Evolutionary conservation across 495 filamentous ascomycete genomes (phyloP), one percentile per base, ranked within the genome.

Genomic region (Penicillium daleae): DNA sequence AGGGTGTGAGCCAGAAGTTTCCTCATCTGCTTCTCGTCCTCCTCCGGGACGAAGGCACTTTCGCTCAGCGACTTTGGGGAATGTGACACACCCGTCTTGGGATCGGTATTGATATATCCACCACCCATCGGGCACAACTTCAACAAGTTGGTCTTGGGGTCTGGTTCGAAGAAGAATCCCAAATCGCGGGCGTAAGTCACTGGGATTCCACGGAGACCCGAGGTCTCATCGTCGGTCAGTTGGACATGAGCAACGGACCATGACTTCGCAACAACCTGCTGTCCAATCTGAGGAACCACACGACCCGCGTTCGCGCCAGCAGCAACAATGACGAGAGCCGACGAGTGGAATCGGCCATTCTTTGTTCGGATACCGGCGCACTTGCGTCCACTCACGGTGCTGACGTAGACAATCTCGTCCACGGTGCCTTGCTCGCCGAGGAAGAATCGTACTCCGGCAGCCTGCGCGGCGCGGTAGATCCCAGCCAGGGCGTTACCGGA

Each of bases 141-240:
- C 33, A 86, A 58, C 24, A 85, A 60, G 29, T 81, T 78, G 0
- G 83, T 85, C 65, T 78, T 76, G 1, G 74, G 78, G 64, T 86
- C 83, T 0, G 85, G 84, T 63, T 86, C 84, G 56, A 86, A 88
- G 67, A 86, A 84, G 73, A 86, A 86, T 0, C 83, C 84, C 17
- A 86, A 67, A 68, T 86, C 83, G 12, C 84, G 78, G 9, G 75
- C 79, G 56, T 85, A 83, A 4, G 78, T 83, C 2, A 85, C 80
- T 0, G 85, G 83, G 50, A 86, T 84, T 19, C 82, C 81, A 9
- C 78, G 77, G 6, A 88, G 74, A 15, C 63, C 59, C 3, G 75
- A 77, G 2, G 80, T 80, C 68, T 87, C 85, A 6, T 75, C 75
- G 26, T 78, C 74, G 0, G 77, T 84, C 6, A 87, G 76, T 62